Evolutionary conservation across 1,284 basidiomycete genomes (phyloP).

Genomic region (Pascua sp.): DNA sequence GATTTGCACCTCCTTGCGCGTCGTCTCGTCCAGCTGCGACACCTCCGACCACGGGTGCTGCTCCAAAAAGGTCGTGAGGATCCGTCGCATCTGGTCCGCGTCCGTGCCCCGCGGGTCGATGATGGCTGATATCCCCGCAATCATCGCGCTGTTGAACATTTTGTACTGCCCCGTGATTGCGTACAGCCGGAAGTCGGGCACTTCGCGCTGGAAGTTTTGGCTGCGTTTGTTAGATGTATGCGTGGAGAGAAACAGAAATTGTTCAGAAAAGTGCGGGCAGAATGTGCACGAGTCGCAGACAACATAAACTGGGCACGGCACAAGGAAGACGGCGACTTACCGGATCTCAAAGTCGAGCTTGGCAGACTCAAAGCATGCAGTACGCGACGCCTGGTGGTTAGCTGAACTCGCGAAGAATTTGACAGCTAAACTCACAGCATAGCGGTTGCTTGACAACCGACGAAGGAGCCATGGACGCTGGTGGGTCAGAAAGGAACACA

Average conservation of each 20-base stretch:
- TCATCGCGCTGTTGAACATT: slow-evolving; percentile 50
- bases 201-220: slow-evolving; percentile 41
- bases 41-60: slow-evolving; percentile 45
- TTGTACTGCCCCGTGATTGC: slow-evolving; percentile 41
- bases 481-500: background rate
- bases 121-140: slow-evolving; percentile 49
- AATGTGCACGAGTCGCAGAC: background rate
- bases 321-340: slow-evolving; percentile 5
- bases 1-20: slow-evolving; percentile 48
- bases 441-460: slow-evolving; percentile 41
- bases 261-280: too few relatives aligned
- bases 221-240: background rate
- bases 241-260: too few relatives aligned
- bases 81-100: slow-evolving; percentile 45
- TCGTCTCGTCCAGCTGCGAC: slow-evolving; percentile 43
- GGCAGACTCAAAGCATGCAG: slow-evolving; percentile 46
- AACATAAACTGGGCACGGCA: background rate
- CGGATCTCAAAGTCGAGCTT: slow-evolving; percentile 47
- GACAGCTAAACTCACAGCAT: slow-evolving; percentile 16
- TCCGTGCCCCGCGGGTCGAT: slow-evolving; percentile 47
- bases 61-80: slow-evolving; percentile 46
- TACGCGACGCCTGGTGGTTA: slow-evolving; percentile 25
- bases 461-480: slow-evolving; percentile 47
- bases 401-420: slow-evolving; percentile 1
- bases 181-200: slow-evolving; percentile 33